A percentile compares a stretch with the other conserved stretches of the same genome.
These are phyloP conservation scores for Aspergillus sp. DNA, from an alignment of 2,329 filamentous ascomycete genomes.

Conservation along the genomic window DNA sequence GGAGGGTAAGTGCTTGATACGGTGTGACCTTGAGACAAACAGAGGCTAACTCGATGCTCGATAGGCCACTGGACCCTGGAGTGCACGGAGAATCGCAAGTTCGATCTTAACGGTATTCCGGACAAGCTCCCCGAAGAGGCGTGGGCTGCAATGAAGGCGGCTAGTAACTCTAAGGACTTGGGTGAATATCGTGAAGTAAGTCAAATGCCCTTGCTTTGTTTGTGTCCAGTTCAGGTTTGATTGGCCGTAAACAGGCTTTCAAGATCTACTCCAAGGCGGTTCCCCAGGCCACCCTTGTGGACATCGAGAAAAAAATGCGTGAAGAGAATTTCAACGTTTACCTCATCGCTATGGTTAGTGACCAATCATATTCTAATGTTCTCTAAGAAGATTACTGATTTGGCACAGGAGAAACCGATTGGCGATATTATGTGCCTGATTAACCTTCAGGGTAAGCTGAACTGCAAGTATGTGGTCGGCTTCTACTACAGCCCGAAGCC, in stretches of 20 bases:
- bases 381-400: slow-evolving; percentile 2
- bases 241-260: slow-evolving; percentile 31
- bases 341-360: slow-evolving; percentile 45
- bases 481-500: slow-evolving; percentile 44
- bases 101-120: slow-evolving; percentile 39
- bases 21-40: not conserved
- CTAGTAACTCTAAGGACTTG: slow-evolving; percentile 44
- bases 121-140: slow-evolving; percentile 45
- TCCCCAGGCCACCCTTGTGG: slow-evolving; percentile 39
- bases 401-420: slow-evolving; percentile 35
- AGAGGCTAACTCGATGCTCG: not conserved
- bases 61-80: slow-evolving; percentile 40
- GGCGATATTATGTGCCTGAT: slow-evolving; percentile 44
- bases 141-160: slow-evolving; percentile 45
- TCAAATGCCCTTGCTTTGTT: not conserved
- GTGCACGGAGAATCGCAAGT: slow-evolving; percentile 40
- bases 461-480: slow-evolving; percentile 45
- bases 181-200: slow-evolving; percentile 44
- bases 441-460: slow-evolving; percentile 47
- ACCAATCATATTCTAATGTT: not conserved
- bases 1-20: slow-evolving; percentile 31
- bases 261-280: slow-evolving; percentile 46
- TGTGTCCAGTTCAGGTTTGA: not conserved
- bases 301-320: slow-evolving; percentile 48
- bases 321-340: slow-evolving; percentile 41